Evolutionary conservation across 495 filamentous ascomycete species (phyloP), one percentile per base, ranked within the genome.

Genomic region (Endocarpon pusillum): DNA sequence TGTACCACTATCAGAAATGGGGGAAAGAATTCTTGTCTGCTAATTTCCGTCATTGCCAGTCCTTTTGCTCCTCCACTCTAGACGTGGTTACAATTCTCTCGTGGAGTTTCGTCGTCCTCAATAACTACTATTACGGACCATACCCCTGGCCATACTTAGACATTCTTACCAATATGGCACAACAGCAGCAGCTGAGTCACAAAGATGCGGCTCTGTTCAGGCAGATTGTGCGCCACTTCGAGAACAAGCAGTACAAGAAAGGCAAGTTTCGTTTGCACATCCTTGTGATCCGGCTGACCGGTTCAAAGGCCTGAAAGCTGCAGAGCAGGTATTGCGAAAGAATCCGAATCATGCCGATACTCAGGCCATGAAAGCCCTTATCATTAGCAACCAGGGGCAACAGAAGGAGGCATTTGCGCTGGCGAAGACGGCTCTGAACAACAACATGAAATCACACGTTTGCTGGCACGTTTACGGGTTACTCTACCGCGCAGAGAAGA

Each of bases 401-500:
- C 69, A 73, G 14, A 80, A 94, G 29, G 89, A 99, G 61, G 89
- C 89, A 0, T 96, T 96, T 52, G 71, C 70, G 20, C 66, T 99
- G 34, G 87, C 80, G 41, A 96, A 94, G 61, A 68, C 80, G 36
- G 89, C 89, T 30, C 64, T 99, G 28, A 79, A 72, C 32, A 80
- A 85, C 41, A 85, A 94, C 46, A 94, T 96, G 85, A 94, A 86
- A 58, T 94, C 85, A 41, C 91, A 96, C 55, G 84, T 96, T 44
- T 94, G 86, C 61, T 99, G 89, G 89, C 89, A 99, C 55, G 91
- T 99, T 23, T 96, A 96, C 47, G 89, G 89, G n/a, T 59, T 99
- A 38, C 67, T 99, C 24, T 94, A 86, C 54, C 73, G 87, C 19
- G 73, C 82, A 18, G 71, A 75, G 44, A 96, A 96, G 68, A 94